Evolutionary conservation across 805 yeast species (phyloP).

Genomic region (Candida quercuum): DNA sequence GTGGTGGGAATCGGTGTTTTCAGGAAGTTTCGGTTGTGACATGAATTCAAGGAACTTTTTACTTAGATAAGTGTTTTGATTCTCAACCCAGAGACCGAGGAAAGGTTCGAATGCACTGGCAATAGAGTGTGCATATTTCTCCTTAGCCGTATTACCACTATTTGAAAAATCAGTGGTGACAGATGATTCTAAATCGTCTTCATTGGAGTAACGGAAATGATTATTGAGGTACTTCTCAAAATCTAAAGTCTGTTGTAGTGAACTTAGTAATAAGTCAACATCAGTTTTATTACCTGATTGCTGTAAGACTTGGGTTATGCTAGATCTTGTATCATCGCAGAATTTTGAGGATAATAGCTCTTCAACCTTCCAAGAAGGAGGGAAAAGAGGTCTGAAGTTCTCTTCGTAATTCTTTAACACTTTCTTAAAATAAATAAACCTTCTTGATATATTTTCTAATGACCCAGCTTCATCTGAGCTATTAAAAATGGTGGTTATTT

Average conservation of each 20-base stretch:
- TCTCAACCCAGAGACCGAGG: conserved; percentile 76
- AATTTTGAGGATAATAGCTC: conserved; percentile 55
- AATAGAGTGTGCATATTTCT: conserved; percentile 35
- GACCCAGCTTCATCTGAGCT: conserved; percentile 91
- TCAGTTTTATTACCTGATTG: conserved; percentile 39
- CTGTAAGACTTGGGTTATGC: conserved; percentile 50
- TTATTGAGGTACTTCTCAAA: conserved; percentile 73
- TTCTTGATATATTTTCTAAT: conserved; percentile 74
- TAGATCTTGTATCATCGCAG: conserved; percentile 63
- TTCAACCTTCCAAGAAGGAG: conserved; percentile 66
- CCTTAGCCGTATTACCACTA: conserved; percentile 17
- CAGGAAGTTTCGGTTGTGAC: conserved; percentile 51
- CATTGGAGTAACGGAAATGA: conserved; percentile 45
- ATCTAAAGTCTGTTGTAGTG: conserved; percentile 73
- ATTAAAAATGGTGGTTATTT: conserved; percentile 69
- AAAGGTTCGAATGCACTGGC: conserved; percentile 82
- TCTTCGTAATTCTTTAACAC: conserved; percentile 55
- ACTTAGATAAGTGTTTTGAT: conserved; percentile 65
- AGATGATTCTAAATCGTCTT: conserved; percentile 22
- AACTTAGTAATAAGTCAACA: conserved; percentile 59
- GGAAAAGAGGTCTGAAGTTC: conserved; percentile 52
- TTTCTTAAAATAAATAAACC: conserved; percentile 78
- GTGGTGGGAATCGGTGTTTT: conserved; percentile 39
- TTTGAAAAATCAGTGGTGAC: conserved; percentile 9
- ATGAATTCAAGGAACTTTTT: conserved; percentile 61